These are phyloP conservation scores for Lodderomyces theae DNA, from an alignment of 1,139 yeast genomes.

Conservation along the genomic window DNA sequence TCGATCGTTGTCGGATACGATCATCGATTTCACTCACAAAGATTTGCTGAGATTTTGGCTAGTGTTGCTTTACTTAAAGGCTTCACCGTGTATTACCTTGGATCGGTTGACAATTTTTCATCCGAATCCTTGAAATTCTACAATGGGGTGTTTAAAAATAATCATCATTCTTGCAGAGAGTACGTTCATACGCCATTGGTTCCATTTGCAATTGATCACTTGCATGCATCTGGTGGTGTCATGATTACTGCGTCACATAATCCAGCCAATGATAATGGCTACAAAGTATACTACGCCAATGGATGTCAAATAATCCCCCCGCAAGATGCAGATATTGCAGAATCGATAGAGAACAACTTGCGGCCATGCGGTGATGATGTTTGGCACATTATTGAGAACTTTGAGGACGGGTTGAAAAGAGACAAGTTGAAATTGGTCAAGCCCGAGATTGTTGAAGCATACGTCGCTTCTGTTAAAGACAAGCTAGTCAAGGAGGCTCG, in stretches of 20 bases:
- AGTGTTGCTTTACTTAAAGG: constrained; percentile 69
- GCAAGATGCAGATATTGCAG: constrained; percentile 72
- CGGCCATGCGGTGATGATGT: constrained; percentile 51
- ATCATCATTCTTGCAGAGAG: constrained; percentile 14
- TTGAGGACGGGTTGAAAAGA: constrained; percentile 23
- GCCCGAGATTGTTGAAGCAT: constrained; percentile 31
- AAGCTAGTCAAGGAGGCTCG: constrained; percentile 22
- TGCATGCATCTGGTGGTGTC: constrained; percentile 72
- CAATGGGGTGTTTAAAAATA: constrained; percentile 6
- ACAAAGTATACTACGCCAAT: constrained; percentile 88
- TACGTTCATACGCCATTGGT: constrained; percentile 88
- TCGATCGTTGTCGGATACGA: constrained; percentile 86
- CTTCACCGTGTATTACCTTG: constrained; percentile 66
- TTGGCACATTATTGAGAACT: constrained; percentile 48
- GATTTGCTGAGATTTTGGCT: constrained; percentile 79
- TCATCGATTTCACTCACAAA: constrained; percentile 76
- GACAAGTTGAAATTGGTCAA: constrained; percentile 27
- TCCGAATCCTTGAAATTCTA: constrained; percentile 24
- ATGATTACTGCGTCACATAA: constrained; percentile 98
- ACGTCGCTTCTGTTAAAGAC: constrained; percentile 29
- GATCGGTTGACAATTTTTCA: constrained; percentile 31
- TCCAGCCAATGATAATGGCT: constrained; percentile 91
- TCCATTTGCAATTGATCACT: constrained; percentile 75
- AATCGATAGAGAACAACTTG: constrained; percentile 56
- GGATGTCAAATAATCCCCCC: constrained; percentile 98